Evolutionary conservation across 441 rosid genomes (phyloP), one percentile per base, ranked within the genome.

Genomic region (Biscutella laevigata): DNA sequence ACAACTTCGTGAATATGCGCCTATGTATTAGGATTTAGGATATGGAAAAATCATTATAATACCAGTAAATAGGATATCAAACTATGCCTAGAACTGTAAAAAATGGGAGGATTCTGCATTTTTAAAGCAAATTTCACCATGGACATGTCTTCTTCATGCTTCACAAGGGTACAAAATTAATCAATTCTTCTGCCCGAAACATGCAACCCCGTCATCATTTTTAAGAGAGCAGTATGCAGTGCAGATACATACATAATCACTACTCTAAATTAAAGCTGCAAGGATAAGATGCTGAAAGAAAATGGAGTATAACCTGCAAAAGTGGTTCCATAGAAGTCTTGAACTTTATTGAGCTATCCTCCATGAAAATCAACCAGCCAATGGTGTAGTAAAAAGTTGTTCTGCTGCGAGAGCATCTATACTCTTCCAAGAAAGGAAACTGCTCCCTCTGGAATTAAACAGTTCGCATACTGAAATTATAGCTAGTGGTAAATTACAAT

Each of bases 331-430:
- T 88, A 8, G 95, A 88, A 62, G 94, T 76, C 81, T 78, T 90
- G 72, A 94, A 94, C 77, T 90, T 90, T 75, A 88, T 62, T 40
- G 90, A 80, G 77, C 86, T 88, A 57, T 88, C 99, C 73, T 94
- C 98, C 96, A 88, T 79, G 65, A 94, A 94, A 45, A 94, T 88
- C 66, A 94, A 74, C 94, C 86, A 90, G 62, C 98, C 98, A 66
- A 94, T 79, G 30, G 84, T 88, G 73, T 88, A 90, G 63, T 90
- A 90, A 70, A 94, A 94, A 4, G 89, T 94, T 33, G 98, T 90
- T 74, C 99, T 79, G 80, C 88, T 94, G 62, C 98, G 95, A n/a
- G 90, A 86, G 71, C 96, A 85, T 82, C 92, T 82, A 44, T 74
- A 74, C 57, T 90, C 90, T 67, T 84, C 98, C 42, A 94, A 61